Conservation (phyloP, 1,139 yeast species). For the Yamadazyma atmosphaerica region DNA sequence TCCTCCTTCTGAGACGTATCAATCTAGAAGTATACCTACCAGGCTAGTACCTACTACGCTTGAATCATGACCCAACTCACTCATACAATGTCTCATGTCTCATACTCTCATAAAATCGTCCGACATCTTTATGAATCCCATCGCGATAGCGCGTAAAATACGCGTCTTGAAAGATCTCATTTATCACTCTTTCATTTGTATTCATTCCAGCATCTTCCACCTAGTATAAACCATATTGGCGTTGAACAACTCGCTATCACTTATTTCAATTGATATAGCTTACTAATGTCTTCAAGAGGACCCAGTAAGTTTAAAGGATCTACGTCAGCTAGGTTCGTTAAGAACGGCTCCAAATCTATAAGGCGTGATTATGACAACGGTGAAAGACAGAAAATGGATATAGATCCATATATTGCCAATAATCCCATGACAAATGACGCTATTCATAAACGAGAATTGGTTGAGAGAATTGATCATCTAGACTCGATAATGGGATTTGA, state of each 20-base stretch:
- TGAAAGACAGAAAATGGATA: constrained; percentile 14
- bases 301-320: constrained; percentile 43
- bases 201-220: background rate
- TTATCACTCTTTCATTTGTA: background rate
- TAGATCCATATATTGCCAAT: constrained; percentile 27
- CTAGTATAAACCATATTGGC: background rate
- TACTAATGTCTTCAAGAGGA: constrained; percentile 12
- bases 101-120: too few relatives aligned
- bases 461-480: constrained; percentile 56
- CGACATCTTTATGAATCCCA: too few relatives aligned
- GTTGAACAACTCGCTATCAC: background rate
- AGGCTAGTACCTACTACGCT: too few relatives aligned
- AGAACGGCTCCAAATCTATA: constrained; percentile 26
- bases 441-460: constrained; percentile 41
- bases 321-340: constrained; percentile 55
- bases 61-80: too few relatives aligned
- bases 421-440: constrained; percentile 47
- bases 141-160: background rate
- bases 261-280: too few relatives aligned
- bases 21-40: too few relatives aligned
- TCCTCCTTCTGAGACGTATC: too few relatives aligned
- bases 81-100: too few relatives aligned
- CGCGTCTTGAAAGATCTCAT: background rate
- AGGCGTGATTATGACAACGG: constrained; percentile 13
- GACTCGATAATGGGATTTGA: constrained; percentile 86